Evolutionary conservation across 2,329 filamentous ascomycete genomes (phyloP).

Genomic region (Allantophomopsis lycopodina): DNA sequence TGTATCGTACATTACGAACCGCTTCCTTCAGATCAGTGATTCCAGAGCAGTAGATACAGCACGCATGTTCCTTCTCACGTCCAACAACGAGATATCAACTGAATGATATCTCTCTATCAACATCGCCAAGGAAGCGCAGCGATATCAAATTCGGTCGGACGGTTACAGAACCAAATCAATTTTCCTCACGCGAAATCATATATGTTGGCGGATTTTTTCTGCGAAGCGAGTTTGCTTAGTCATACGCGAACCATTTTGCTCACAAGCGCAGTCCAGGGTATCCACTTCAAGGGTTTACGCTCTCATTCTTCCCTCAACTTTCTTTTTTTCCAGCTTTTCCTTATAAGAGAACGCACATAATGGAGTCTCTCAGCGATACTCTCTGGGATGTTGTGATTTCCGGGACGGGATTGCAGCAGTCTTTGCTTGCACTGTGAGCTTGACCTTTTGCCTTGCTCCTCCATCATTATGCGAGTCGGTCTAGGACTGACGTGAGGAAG

Average conservation of each 20-base stretch:
- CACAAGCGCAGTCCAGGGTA: constrained; percentile 4
- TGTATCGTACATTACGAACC: constrained; percentile 76
- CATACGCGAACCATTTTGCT: constrained; percentile 4
- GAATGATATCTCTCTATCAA: constrained; percentile 30
- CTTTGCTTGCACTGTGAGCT: constrained; percentile 62
- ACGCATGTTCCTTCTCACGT: constrained; percentile 53
- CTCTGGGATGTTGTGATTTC: constrained; percentile 70
- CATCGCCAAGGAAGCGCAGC: constrained; percentile 18
- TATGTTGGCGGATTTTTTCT: not conserved
- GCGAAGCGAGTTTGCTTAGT: constrained; percentile 1
- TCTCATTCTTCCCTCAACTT: constrained; percentile 1
- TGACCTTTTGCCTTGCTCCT: constrained; percentile 1
- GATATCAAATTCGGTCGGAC: constrained; percentile 23
- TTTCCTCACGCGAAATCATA: not conserved
- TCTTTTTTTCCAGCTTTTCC: constrained; percentile 5
- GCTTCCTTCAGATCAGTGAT: constrained; percentile 58
- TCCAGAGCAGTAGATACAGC: constrained; percentile 86
- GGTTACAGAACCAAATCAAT: constrained; percentile 21
- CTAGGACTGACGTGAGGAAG: constrained; percentile 58
- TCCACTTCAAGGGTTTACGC: constrained; percentile 1
- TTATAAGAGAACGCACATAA: constrained; percentile 20
- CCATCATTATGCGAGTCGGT: constrained; percentile 34
- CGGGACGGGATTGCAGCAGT: constrained; percentile 67
- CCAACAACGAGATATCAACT: constrained; percentile 38
- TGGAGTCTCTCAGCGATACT: constrained; percentile 65